These are phyloP conservation scores for Entomortierella lignicola DNA, from an alignment of 192 early-diverging fungal genomes.

Conservation along the genomic window DNA sequence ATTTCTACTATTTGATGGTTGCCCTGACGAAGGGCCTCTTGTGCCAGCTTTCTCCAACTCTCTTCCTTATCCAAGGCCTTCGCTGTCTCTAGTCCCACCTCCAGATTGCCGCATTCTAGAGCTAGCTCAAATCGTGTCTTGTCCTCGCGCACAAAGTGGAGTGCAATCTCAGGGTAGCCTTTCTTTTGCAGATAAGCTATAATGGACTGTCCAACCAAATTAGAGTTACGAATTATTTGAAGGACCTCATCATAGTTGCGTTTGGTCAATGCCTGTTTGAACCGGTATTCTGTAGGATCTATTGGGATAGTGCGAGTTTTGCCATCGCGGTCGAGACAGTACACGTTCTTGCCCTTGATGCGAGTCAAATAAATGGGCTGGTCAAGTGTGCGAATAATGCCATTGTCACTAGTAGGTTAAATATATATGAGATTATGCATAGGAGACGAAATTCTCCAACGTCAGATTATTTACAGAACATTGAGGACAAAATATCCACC, in stretches of 20 bases:
- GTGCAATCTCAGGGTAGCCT: conserved; percentile 98
- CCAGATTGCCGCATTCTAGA: conserved; percentile 95
- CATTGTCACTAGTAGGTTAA: conserved; percentile 81
- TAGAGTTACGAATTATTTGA: conserved; percentile 94
- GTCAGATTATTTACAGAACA: no score
- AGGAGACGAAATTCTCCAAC: no score
- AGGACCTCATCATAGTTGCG: conserved; percentile 97
- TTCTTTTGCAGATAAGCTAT: conserved; percentile 99
- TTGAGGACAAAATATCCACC: no score
- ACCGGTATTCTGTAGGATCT: conserved; percentile 98
- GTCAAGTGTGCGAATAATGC: conserved; percentile 96
- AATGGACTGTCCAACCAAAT: conserved; percentile 97
- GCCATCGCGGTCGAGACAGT: conserved; percentile 91
- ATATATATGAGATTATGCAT: not conserved
- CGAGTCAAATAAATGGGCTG: conserved; percentile 95
- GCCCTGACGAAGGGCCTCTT: conserved; percentile 91
- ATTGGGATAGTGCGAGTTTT: conserved; percentile 87
- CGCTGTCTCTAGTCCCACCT: conserved; percentile 95
- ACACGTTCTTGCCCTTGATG: conserved; percentile 87
- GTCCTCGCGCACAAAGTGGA: conserved; percentile 98
- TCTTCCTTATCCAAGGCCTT: conserved; percentile 90
- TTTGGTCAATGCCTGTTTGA: conserved; percentile 93
- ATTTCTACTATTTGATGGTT: conserved; percentile 91
- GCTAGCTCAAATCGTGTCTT: conserved; percentile 97
- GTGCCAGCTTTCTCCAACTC: conserved; percentile 91